These are phyloP conservation scores for Umbilicaria muhlenbergii DNA, from an alignment of 495 filamentous ascomycete species.

Conservation along the genomic window DNA sequence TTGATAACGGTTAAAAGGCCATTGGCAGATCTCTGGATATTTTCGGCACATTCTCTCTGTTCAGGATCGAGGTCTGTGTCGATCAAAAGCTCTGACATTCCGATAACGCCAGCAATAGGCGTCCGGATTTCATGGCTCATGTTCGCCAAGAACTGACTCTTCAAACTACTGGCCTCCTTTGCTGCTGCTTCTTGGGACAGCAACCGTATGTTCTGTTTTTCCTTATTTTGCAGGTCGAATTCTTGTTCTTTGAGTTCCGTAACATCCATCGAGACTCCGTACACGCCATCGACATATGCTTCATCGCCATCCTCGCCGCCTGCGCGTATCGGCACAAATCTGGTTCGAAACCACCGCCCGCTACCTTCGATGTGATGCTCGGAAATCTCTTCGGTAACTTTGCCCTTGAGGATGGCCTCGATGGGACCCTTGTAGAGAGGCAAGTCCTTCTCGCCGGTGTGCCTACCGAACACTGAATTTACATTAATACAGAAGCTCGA, in stretches of 20 bases:
- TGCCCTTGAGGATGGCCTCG: constrained; percentile 39
- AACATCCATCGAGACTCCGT: constrained; percentile 53
- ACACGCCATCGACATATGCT: constrained; percentile 42
- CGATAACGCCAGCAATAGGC: constrained; percentile 60
- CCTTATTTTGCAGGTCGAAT: constrained; percentile 36
- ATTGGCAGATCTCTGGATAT: constrained; percentile 68
- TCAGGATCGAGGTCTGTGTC: constrained; percentile 51
- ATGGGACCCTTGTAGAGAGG: constrained; percentile 34
- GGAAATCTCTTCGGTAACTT: constrained; percentile 28
- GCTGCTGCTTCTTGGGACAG: constrained; percentile 50
- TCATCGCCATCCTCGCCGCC: constrained; percentile 30
- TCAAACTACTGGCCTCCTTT: constrained; percentile 53
- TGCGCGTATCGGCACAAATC: constrained; percentile 42
- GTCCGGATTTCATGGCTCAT: constrained; percentile 90
- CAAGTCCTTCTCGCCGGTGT: constrained; percentile 21
- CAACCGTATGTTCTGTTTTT: constrained; percentile 44
- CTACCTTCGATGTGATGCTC: constrained; percentile 32
- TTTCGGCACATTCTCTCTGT: constrained; percentile 59
- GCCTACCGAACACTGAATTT: constrained; percentile 25
- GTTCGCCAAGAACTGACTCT: constrained; percentile 55
- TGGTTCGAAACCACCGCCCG: constrained; percentile 46
- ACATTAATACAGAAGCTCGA: no score
- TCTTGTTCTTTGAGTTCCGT: constrained; percentile 47
- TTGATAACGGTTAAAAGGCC: constrained; percentile 78
- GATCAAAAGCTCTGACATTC: constrained; percentile 54